Evolutionary conservation across 768 basidiomycete species (phyloP).

Genomic region (Amanita jacksonii): DNA sequence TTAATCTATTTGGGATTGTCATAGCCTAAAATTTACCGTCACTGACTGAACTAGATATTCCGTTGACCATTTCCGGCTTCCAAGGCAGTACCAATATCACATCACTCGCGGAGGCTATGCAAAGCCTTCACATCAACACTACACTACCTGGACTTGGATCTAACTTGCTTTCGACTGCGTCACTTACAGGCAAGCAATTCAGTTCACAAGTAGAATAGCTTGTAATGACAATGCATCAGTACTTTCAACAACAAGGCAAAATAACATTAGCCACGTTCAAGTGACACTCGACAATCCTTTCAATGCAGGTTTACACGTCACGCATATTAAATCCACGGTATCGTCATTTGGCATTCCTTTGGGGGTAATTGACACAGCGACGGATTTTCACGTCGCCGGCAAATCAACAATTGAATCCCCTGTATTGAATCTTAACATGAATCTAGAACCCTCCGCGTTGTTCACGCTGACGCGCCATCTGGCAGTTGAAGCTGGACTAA

Average conservation of each 20-base stretch:
- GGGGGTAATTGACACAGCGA: constrained; percentile 47
- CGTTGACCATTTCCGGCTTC: constrained; percentile 48
- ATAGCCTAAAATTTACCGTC: background rate
- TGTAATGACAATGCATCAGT: constrained; percentile 26
- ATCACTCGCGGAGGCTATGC: constrained; percentile 52
- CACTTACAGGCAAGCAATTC: constrained; percentile 36
- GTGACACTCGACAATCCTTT: constrained; percentile 63
- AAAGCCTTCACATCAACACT: constrained; percentile 44
- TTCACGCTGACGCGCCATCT: constrained; percentile 65
- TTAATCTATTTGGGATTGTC: constrained; percentile 13
- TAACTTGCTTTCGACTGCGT: constrained; percentile 44
- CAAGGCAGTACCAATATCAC: constrained; percentile 47
- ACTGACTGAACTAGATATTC: constrained; percentile 40
- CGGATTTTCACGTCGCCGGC: constrained; percentile 41
- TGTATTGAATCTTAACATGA: constrained; percentile 49
- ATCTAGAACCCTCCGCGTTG: constrained; percentile 55
- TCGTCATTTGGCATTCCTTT: constrained; percentile 50
- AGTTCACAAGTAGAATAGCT: background rate
- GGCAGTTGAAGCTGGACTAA: constrained; percentile 53
- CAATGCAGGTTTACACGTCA: constrained; percentile 47
- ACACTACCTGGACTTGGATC: constrained; percentile 53
- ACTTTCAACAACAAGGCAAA: constrained; percentile 52
- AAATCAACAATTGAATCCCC: constrained; percentile 51
- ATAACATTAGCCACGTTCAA: constrained; percentile 57
- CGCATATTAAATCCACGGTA: constrained; percentile 49